phyloP scores from a whole-genome alignment of 2,329 filamentous ascomycete species.

The Epichloe gansuensis region DNA sequence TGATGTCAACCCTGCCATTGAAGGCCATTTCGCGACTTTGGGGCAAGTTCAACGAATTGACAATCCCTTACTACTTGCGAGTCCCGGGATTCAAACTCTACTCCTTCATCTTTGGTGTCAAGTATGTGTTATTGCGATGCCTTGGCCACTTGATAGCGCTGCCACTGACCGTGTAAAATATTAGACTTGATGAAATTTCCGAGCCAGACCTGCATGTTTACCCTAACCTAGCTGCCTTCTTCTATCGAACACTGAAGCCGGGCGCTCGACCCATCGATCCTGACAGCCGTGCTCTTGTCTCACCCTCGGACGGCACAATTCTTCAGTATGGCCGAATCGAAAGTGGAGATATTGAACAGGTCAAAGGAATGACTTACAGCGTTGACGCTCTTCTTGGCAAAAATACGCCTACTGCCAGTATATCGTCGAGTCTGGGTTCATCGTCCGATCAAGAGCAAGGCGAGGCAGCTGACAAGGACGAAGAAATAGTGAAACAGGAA shows the following conservation, averaged over 20 bases:
- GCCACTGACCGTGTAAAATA: slow-evolving; percentile 12
- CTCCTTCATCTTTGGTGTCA: slow-evolving; percentile 82
- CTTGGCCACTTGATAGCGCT: not conserved
- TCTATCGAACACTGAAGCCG: slow-evolving; percentile 89
- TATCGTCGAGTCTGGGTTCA: slow-evolving; percentile 20
- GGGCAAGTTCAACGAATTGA: slow-evolving; percentile 84
- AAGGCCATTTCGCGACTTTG: slow-evolving; percentile 84
- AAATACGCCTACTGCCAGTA: slow-evolving; percentile 42
- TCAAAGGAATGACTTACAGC: slow-evolving; percentile 97
- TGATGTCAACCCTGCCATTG: slow-evolving; percentile 86
- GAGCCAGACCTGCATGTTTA: slow-evolving; percentile 83
- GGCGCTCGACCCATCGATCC: slow-evolving; percentile 76
- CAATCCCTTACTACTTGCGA: slow-evolving; percentile 76
- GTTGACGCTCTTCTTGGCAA: slow-evolving; percentile 82
- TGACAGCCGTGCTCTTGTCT: slow-evolving; percentile 66
- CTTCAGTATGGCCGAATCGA: slow-evolving; percentile 89
- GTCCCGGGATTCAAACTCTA: slow-evolving; percentile 88
- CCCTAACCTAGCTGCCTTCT: slow-evolving; percentile 90
- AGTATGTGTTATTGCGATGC: slow-evolving; percentile 27
- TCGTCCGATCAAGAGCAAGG: slow-evolving; percentile 13
- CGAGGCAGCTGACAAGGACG: slow-evolving; percentile 32
- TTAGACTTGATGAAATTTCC: slow-evolving; percentile 67
- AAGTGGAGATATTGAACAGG: slow-evolving; percentile 90
- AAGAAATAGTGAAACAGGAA: slow-evolving; percentile 62
- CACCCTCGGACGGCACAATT: slow-evolving; percentile 80